Base-by-base conservation (phyloP, 805 yeast genomes). In the Jamesozyma gamospora region DNA sequence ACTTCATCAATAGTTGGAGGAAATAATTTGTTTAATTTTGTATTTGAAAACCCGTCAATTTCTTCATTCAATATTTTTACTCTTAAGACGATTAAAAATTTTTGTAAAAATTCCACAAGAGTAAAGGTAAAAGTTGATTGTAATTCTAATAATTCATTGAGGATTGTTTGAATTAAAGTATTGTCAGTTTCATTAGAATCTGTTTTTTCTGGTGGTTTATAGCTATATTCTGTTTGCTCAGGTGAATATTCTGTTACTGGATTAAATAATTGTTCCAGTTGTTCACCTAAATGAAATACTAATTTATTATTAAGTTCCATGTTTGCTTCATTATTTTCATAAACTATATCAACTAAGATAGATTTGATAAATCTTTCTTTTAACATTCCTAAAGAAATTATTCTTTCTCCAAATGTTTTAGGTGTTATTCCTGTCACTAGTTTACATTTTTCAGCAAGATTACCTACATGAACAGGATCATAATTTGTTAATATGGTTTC, bases 1-100 rank as follows among this genome's bases (percentile, higher is more conserved):
- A 90, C 79, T 63, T 90, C 97, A 60, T 90, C 96, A 15, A 90
- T 82, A 0, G 97, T 90, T 1, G 96, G 96, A 2, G 97, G 96
- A 53, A 90, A 87, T 1, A 86, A 70, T 36, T 77, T 69, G 58
- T 90, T 88, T 27, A 88, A 67, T 48, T 77, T 75, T 2, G 79
- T 60, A 2, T 82, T 77, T 1, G 84, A 77, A 32, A 75, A 55
- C 10, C 69, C 69, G 3, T 71, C 65, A 5, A 77, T 58, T 30
- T 70, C 70, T 1, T 72, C 72, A 40, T 75, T 71, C 27, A 85
- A 59, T 0, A 82, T 86, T 41, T 71, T 70, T 13, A 82, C 74
- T 48, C 97, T 70, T 28, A 87, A 59, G 0, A 95, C 94, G 19
- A 87, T 77, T 31, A 88, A 69, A 44, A 82, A 79, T 42, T 81